Conservation (phyloP, 2,329 filamentous ascomycete genomes). For the Didymosphaeria variabile region DNA sequence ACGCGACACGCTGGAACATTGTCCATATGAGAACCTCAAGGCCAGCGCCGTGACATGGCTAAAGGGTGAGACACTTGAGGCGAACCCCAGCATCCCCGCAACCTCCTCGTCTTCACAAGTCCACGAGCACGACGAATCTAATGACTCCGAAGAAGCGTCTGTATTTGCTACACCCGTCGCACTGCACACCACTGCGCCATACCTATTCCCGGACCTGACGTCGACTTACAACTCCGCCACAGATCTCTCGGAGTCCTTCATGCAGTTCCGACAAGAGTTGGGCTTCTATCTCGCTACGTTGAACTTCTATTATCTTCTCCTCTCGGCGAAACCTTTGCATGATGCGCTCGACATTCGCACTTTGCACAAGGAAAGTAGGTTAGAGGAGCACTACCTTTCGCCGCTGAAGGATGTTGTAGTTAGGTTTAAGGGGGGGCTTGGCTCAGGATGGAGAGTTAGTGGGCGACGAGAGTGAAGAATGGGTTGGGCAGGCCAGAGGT, state of each 20-base stretch:
- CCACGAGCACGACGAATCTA: slow-evolving; percentile 26
- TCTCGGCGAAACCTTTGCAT: slow-evolving; percentile 60
- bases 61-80: slow-evolving; percentile 66
- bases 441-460: slow-evolving; percentile 44
- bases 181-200: slow-evolving; percentile 58
- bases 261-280: slow-evolving; percentile 61
- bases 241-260: slow-evolving; percentile 44
- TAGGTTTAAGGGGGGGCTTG: slow-evolving; percentile 50
- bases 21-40: slow-evolving; percentile 63
- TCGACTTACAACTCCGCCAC: slow-evolving; percentile 47
- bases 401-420: slow-evolving; percentile 52
- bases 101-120: slow-evolving; percentile 13
- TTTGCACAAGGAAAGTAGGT: slow-evolving; percentile 51
- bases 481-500: slow-evolving; percentile 43
- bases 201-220: slow-evolving; percentile 61
- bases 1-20: slow-evolving; percentile 63
- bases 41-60: slow-evolving; percentile 68
- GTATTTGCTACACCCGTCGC: slow-evolving; percentile 60
- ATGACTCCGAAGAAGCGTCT: slow-evolving; percentile 24
- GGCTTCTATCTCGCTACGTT: slow-evolving; percentile 64
- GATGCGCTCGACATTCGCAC: slow-evolving; percentile 56
- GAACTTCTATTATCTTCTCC: slow-evolving; percentile 67
- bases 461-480: slow-evolving; percentile 47
- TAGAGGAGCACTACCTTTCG: slow-evolving; percentile 54
- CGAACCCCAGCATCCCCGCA: slow-evolving; percentile 43